Evolutionary conservation across 495 filamentous ascomycete species (phyloP).

Genomic region (Aspergillus wentii): DNA sequence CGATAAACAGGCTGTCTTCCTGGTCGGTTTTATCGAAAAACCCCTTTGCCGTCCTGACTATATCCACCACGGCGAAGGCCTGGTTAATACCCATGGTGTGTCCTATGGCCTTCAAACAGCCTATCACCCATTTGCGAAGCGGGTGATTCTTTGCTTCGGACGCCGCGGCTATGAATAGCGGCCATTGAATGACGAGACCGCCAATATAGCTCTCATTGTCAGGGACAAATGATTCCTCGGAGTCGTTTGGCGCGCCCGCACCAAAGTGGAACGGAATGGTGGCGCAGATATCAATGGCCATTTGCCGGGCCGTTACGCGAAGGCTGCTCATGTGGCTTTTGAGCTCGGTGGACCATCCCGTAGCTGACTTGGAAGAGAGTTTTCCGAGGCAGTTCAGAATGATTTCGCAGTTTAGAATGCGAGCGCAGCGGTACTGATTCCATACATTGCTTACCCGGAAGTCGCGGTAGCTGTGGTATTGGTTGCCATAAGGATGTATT

Average conservation of each 20-base stretch:
- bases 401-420: constrained; percentile 52
- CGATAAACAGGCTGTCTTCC: constrained; percentile 10
- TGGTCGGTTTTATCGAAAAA: constrained; percentile 17
- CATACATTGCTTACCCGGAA: constrained; percentile 54
- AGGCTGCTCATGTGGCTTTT: constrained; percentile 26
- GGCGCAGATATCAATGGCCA: constrained; percentile 41
- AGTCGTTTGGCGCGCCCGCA: constrained; percentile 8
- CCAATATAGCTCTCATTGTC: constrained; percentile 27
- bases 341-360: constrained; percentile 25
- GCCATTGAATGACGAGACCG: constrained; percentile 45
- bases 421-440: constrained; percentile 61
- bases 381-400: constrained; percentile 29
- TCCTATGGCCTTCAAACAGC: constrained; percentile 37
- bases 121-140: constrained; percentile 38
- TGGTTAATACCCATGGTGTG: constrained; percentile 44
- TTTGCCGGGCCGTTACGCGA: constrained; percentile 27
- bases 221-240: constrained; percentile 7
- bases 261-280: constrained; percentile 38
- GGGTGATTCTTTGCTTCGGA: constrained; percentile 26
- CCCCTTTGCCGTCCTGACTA: constrained; percentile 26
- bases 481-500: constrained; percentile 39
- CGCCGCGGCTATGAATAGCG: constrained; percentile 37
- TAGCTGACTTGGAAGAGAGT: constrained; percentile 4
- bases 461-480: constrained; percentile 56
- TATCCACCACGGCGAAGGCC: constrained; percentile 37